Base-by-base conservation (phyloP, 768 basidiomycete genomes). In the Macrolepiota dolichaula region DNA sequence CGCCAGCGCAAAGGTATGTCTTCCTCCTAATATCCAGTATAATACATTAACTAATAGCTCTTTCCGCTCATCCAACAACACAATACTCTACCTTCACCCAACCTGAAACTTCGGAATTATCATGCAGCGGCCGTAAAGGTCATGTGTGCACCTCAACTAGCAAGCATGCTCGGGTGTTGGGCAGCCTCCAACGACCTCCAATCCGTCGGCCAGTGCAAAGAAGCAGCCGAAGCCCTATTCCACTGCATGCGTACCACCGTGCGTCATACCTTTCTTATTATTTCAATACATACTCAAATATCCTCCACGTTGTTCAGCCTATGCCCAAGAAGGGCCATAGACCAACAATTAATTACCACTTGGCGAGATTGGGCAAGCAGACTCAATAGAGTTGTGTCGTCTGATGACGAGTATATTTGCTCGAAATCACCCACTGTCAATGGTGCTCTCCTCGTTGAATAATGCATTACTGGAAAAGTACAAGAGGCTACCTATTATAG, bases 301-400 rank as follows among this genome's bases (percentile, higher is more conserved):
- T 47, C 17, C 51, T 44, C 7, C 9, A 40, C 12, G 24, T 24
- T 24, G 60, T 38, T 57, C 50, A 94, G 92, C 87, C 89, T 11
- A 78, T 86, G 69, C 79, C 81, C 52, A 85, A 85, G 63, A 91
- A 87, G 70, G 73, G 73, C 47, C 91, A 87, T 55, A 82, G 81
- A 69, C 84, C 93, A 36, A 86, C 89, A 36, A 94, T 96, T 77
- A 95, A 96, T 74, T 95, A 92, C 72, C 92, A 94, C 73, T 85
- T 95, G 65, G 87, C 90, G 67, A 85, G 92, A 72, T 79, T 94
- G 64, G 81, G 84, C 63, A 91, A 90, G 70, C 84, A 80, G 63
- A 81, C 86, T 66, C 89, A 89, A 81, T 89, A 83, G 78, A 77
- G 22, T 32, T 32, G 29, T 24, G 11, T 27, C 46, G 40, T 37